Evolutionary conservation across 192 early-diverging fungal genomes (phyloP).

Genomic region (Coemansia sp.): DNA sequence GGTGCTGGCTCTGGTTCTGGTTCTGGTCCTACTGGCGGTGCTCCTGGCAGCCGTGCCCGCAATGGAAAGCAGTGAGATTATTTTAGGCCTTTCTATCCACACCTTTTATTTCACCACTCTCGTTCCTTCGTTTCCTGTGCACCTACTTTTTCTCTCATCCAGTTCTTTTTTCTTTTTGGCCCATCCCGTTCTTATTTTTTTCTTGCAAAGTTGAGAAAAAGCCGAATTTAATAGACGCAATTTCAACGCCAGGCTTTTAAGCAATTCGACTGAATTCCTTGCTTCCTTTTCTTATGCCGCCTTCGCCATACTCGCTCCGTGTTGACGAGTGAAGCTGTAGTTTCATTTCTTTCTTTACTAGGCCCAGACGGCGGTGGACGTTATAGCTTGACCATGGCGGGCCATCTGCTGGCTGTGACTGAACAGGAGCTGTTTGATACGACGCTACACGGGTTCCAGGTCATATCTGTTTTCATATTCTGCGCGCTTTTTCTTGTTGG

Average conservation of each 20-base stretch:
- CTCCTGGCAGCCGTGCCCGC: not conserved
- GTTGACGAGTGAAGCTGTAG: too few species aligned
- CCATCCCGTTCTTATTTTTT: not conserved
- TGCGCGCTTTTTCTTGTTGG: slow-evolving; percentile 30
- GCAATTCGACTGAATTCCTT: slow-evolving; percentile 2
- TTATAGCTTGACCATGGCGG: not conserved
- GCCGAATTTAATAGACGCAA: not conserved
- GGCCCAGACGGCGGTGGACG: too few species aligned
- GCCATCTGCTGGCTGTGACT: not conserved
- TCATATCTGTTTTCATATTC: slow-evolving; percentile 13
- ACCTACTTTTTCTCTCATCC: not conserved
- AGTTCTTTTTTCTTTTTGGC: not conserved
- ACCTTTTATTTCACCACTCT: not conserved
- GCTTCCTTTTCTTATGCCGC: not conserved
- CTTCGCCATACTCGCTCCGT: too few species aligned
- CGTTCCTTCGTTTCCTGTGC: not conserved
- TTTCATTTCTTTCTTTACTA: too few species aligned
- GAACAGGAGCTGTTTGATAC: slow-evolving; percentile 20
- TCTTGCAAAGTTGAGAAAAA: not conserved
- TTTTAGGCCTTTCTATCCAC: not conserved
- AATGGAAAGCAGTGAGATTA: slow-evolving; percentile 29
- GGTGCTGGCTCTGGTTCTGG: not conserved
- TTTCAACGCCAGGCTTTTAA: not conserved
- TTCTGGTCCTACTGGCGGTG: too few species aligned
- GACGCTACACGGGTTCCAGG: slow-evolving; percentile 15